Evolutionary conservation across 305 asterid species (phyloP), one percentile per base, ranked within the genome.

Genomic region (Fraxinus greggii): DNA sequence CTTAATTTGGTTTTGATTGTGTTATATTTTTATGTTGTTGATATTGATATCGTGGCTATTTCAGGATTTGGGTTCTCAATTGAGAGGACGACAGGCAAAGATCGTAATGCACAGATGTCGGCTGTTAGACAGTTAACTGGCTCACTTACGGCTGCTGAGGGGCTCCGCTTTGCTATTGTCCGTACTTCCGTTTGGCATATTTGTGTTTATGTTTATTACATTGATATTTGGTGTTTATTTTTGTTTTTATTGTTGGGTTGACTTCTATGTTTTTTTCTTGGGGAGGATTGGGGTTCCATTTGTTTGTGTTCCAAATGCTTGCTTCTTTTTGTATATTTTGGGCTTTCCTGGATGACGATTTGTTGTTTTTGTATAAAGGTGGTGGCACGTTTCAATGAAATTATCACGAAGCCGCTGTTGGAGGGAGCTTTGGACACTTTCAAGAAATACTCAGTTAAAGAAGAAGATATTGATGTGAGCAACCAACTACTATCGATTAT

Each of bases 341-440:
- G 61, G 61, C 0, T 17, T 51, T 51, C 6, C 8, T 51, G 23
- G 2, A 51, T 0, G 23, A 17, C 23, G 73, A 24, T 3, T 67
- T 24, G 72, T 83, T 79, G 35, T 73, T 79, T 80, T 86, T 80
- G 80, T 78, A 65, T 85, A 45, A 85, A 95, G 99, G 99, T 94
- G 81, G 97, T 96, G 79, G 97, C 99, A 40, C 95, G 98, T 31
- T 96, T 96, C 91, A 96, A 94, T 84, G 99, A 96, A 89, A 90
- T 96, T 77, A 85, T 94, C 48, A 94, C 98, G 17, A 91, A 80
- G 87, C 95, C 91, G 1, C 90, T 96, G 84, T 78, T 96, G 89
- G 97, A 90, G 87, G 99, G 99, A 83, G 99, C 99, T 77, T 86
- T 96, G 90, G 96, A 90, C 82, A 90, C 99, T 73, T 96, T 96